A percentile compares a stretch with the other conserved stretches of the same genome.
Evolutionary conservation across 2,329 filamentous ascomycete species (phyloP).

Genomic region (Ophiostoma tasmaniense): DNA sequence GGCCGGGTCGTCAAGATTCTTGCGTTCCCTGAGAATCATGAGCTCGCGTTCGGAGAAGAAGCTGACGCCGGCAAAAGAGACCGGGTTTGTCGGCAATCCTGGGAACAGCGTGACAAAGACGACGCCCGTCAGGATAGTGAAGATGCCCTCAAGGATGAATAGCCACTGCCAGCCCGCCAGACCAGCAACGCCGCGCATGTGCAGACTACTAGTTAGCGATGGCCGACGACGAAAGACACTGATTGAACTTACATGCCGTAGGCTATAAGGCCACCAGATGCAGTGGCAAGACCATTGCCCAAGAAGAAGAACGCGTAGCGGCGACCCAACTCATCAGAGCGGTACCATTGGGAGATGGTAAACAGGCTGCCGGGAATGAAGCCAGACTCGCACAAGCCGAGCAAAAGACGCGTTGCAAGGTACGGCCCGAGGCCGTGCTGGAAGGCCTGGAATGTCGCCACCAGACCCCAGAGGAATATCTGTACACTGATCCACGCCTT

Average conservation of each 20-base stretch:
- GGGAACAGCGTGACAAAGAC: constrained; percentile 37
- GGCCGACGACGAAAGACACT: too few relatives aligned
- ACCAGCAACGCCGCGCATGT: constrained; percentile 39
- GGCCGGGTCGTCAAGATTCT: constrained; percentile 34
- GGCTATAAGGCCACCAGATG: not conserved
- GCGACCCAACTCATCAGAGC: constrained; percentile 36
- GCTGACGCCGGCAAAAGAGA: constrained; percentile 31
- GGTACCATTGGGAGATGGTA: constrained; percentile 42
- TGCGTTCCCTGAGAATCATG: constrained; percentile 35
- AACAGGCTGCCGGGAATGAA: constrained; percentile 41
- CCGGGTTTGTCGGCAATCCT: constrained; percentile 37
- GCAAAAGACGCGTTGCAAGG: constrained; percentile 28
- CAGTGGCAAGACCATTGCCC: constrained; percentile 27
- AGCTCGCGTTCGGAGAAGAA: constrained; percentile 33
- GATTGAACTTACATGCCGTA: not conserved
- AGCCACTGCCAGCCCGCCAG: constrained; percentile 50
- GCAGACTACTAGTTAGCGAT: constrained; percentile 26
- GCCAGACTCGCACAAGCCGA: constrained; percentile 32
- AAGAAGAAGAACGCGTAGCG: constrained; percentile 38
- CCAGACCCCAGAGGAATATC: constrained; percentile 44
- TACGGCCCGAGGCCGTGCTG: constrained; percentile 35
- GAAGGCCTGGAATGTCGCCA: constrained; percentile 48
- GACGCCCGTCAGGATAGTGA: constrained; percentile 39
- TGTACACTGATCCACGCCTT: constrained; percentile 46
- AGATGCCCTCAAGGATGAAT: constrained; percentile 43